phyloP scores from a whole-genome alignment of 768 basidiomycete genomes.

The Coprinopsis strossmayeri region DNA sequence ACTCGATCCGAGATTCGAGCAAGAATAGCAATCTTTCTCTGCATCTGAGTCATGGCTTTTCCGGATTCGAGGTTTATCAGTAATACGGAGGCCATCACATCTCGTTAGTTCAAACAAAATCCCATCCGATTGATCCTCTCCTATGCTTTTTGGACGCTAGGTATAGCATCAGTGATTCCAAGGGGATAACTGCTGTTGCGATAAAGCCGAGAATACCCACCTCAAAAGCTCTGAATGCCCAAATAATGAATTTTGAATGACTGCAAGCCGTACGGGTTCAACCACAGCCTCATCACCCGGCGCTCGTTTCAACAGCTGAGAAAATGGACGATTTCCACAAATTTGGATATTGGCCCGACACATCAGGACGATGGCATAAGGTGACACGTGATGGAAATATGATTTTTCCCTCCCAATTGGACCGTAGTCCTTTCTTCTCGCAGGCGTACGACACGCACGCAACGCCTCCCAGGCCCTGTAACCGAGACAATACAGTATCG shows the following conservation, averaged over 20 bases:
- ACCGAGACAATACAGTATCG: background rate
- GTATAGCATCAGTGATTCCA: conserved; percentile 1
- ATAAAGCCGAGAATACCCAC: background rate
- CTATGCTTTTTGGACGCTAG: background rate
- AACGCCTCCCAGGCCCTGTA: background rate
- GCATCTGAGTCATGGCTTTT: conserved; percentile 23
- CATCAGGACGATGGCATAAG: background rate
- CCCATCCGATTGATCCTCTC: conserved; percentile 5
- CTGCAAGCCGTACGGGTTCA: background rate
- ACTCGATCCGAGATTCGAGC: conserved; percentile 26
- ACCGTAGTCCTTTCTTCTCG: background rate
- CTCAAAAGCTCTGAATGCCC: conserved; percentile 1
- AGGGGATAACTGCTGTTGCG: conserved; percentile 5
- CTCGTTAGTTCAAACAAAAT: conserved; percentile 3
- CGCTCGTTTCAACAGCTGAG: background rate
- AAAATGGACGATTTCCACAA: background rate
- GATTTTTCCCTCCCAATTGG: background rate
- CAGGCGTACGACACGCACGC: background rate
- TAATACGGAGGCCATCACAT: conserved; percentile 2
- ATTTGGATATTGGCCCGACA: background rate
- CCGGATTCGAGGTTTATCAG: conserved; percentile 7
- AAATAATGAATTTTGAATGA: background rate
- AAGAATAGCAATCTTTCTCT: conserved; percentile 7
- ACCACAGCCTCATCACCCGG: background rate
- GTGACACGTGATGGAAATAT: background rate